These are phyloP conservation scores for Phoenix dactylifera DNA, from an alignment of 176 grass and related monocot species.

Conservation along the genomic window DNA sequence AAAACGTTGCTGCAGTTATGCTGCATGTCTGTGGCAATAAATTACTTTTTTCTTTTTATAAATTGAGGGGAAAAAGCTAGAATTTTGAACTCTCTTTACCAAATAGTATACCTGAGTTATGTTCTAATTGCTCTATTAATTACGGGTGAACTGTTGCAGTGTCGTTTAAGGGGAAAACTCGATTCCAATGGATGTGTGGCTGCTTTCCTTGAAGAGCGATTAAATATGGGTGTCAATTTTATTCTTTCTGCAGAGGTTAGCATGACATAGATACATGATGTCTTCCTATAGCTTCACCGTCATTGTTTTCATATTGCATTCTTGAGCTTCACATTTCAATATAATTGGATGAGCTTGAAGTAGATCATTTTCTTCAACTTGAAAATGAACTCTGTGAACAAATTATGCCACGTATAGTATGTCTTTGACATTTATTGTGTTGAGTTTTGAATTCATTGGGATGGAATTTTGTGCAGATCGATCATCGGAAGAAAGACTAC, in stretches of 20 bases:
- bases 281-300: too few species aligned
- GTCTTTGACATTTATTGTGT: too few species aligned
- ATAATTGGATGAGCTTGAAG: slow-evolving; percentile 5
- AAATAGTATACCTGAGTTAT: too few species aligned
- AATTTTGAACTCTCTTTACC: too few species aligned
- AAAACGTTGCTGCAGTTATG: too few species aligned
- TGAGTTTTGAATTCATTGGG: too few species aligned
- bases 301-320: too few species aligned
- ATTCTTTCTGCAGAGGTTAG: slow-evolving; percentile 76
- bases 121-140: too few species aligned
- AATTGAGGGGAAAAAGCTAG: too few species aligned
- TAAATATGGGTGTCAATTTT: slow-evolving; percentile 30
- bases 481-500: slow-evolving; percentile 74
- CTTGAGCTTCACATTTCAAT: background rate
- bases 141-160: slow-evolving; percentile 24
- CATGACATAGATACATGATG: background rate
- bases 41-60: too few species aligned
- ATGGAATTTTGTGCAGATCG: slow-evolving; percentile 36
- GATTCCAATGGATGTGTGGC: slow-evolving; percentile 54
- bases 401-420: too few species aligned
- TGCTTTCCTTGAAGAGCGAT: slow-evolving; percentile 56
- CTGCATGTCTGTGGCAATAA: too few species aligned
- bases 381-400: background rate
- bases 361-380: background rate
- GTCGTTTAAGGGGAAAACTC: slow-evolving; percentile 55